These are phyloP conservation scores for Fragaria iinumae DNA, from an alignment of 306 rosid genomes.

Conservation along the genomic window DNA sequence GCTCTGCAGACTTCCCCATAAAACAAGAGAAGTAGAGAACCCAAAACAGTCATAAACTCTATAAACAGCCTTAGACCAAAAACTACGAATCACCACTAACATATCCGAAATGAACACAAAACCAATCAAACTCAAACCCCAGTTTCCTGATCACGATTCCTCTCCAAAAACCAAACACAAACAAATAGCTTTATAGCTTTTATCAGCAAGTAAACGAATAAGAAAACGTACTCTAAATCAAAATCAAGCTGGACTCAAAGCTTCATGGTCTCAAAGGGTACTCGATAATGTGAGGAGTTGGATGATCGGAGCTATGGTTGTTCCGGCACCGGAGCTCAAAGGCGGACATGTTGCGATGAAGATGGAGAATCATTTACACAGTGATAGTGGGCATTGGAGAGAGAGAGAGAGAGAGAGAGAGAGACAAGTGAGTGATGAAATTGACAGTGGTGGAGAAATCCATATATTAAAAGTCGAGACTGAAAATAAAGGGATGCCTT, in stretches of 20 bases:
- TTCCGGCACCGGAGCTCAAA: slow-evolving; percentile 12
- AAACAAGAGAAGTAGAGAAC: background rate
- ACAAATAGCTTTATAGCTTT: background rate
- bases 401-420: slow-evolving; percentile 16
- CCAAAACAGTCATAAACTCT: background rate
- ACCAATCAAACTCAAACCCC: background rate
- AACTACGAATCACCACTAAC: background rate
- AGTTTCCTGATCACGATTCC: background rate
- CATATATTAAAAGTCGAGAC: background rate
- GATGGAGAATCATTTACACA: background rate
- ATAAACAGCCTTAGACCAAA: background rate
- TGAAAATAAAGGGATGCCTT: slow-evolving; percentile 16
- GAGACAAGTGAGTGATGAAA: slow-evolving; percentile 15
- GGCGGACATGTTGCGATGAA: background rate
- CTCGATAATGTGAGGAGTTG: background rate
- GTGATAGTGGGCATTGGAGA: background rate
- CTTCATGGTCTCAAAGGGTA: background rate
- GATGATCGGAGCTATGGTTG: slow-evolving; percentile 16
- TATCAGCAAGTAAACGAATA: background rate
- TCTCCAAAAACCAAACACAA: background rate
- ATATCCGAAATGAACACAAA: background rate
- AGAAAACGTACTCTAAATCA: background rate
- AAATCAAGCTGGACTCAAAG: background rate
- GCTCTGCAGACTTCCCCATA: background rate
- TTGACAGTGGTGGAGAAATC: slow-evolving; percentile 26